Conservation (phyloP, 768 basidiomycete species). For the Russula compacta region DNA sequence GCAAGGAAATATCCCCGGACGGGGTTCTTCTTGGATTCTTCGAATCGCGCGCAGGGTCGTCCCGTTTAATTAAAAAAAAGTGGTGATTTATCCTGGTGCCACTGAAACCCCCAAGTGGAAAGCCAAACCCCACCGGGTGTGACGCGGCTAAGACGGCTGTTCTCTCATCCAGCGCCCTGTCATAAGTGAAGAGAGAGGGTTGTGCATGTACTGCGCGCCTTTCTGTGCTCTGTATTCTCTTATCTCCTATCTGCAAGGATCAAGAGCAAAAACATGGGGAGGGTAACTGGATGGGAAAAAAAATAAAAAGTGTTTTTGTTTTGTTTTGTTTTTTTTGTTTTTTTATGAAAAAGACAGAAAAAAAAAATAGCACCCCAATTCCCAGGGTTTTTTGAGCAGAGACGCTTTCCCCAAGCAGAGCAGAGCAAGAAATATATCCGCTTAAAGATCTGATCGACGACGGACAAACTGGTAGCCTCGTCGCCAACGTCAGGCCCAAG, state of each 20-base stretch:
- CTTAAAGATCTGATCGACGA: not conserved
- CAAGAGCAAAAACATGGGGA: not conserved
- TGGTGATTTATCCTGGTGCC: too few species aligned
- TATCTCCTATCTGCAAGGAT: not conserved
- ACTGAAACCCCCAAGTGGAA: constrained; percentile 8
- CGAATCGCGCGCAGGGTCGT: not conserved
- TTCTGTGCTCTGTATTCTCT: not conserved
- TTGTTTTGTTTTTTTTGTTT: too few species aligned
- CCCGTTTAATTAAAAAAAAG: not conserved
- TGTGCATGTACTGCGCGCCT: not conserved
- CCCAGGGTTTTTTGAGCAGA: too few species aligned
- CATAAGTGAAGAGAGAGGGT: not conserved
- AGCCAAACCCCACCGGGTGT: not conserved
- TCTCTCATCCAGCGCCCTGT: not conserved
- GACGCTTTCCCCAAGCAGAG: too few species aligned
- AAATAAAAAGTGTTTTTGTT: too few species aligned
- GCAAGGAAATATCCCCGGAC: not conserved
- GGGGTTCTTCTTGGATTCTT: not conserved
- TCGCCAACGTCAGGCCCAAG: too few species aligned
- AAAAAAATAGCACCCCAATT: not conserved
- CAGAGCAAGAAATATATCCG: too few species aligned
- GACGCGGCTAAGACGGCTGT: not conserved
- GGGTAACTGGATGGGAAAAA: too few species aligned
- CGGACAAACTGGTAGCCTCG: too few species aligned
- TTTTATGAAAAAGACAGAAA: too few species aligned